Percentiles rank a stretch among this genome's conserved stretches.
phyloP scores from a whole-genome alignment of 108 stramenopile species.

The Cylindrotheca closterium region DNA sequence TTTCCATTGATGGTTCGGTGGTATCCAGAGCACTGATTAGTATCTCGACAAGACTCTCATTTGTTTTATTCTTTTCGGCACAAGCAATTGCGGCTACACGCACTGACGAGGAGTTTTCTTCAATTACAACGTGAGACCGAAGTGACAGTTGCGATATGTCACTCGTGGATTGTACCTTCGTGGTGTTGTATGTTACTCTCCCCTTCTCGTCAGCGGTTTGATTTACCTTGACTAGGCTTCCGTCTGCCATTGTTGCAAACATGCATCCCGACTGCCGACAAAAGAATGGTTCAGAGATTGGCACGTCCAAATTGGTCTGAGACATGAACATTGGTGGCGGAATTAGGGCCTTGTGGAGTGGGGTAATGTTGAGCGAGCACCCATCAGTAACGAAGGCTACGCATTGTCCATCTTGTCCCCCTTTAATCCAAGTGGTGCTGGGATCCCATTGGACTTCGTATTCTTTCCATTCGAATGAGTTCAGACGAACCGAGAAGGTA shows the following conservation, averaged over 20 bases:
- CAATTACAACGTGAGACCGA: constrained; percentile 22
- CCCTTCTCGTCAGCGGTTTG: not conserved
- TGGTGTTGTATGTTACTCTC: not conserved
- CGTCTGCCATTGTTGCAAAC: constrained; percentile 43
- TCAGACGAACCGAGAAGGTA: constrained; percentile 26
- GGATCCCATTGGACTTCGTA: constrained; percentile 78
- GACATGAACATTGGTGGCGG: constrained; percentile 87
- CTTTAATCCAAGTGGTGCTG: constrained; percentile 39
- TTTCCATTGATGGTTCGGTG: constrained; percentile 18
- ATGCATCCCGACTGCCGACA: constrained; percentile 15
- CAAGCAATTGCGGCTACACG: constrained; percentile 33
- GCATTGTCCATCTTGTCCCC: not conserved
- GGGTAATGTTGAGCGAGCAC: constrained; percentile 64
- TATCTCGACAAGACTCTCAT: constrained; percentile 58
- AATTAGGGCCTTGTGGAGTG: constrained; percentile 69
- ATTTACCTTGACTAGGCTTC: constrained; percentile 23
- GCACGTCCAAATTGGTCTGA: constrained; percentile 44
- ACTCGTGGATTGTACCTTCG: constrained; percentile 1
- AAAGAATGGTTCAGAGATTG: constrained; percentile 36
- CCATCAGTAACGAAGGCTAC: constrained; percentile 78
- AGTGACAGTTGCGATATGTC: constrained; percentile 16
- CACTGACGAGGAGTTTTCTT: constrained; percentile 4
- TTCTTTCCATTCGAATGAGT: constrained; percentile 36
- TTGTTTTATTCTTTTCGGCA: constrained; percentile 5
- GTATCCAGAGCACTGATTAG: constrained; percentile 20